A percentile compares a stretch with the other conserved stretches of the same genome.
Evolutionary conservation across 2,329 filamentous ascomycete genomes (phyloP).

Genomic region (Alternaria rosae): DNA sequence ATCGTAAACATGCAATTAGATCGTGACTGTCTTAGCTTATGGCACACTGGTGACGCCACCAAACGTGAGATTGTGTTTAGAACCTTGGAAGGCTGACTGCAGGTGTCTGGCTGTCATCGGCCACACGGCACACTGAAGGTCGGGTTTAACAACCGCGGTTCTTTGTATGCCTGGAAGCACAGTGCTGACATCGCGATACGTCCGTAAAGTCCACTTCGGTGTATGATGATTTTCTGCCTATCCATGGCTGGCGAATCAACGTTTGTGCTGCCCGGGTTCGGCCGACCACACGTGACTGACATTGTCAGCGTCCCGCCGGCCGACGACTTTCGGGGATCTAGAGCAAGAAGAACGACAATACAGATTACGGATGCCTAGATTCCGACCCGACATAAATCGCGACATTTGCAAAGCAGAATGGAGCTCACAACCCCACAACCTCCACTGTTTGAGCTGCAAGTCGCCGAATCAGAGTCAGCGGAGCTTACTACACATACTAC

Average conservation of each 20-base stretch:
- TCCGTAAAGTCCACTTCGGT: neutral
- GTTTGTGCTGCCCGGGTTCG: neutral
- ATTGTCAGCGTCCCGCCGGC: slow-evolving; percentile 1
- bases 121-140: neutral
- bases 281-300: slow-evolving; percentile 1
- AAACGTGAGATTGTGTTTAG: neutral
- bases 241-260: neutral
- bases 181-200: neutral
- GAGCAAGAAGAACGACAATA: neutral
- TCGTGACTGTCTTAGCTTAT: neutral
- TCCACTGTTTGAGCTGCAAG: neutral
- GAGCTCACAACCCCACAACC: neutral
- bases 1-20: too few relatives aligned
- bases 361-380: neutral
- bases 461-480: slow-evolving; percentile 12
- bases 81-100: too few relatives aligned
- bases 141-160: neutral
- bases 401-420: neutral
- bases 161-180: neutral
- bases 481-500: slow-evolving; percentile 2
- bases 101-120: too few relatives aligned
- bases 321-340: neutral
- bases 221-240: neutral
- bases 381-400: neutral
- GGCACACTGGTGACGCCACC: neutral